Evolutionary conservation across 75 land plant genomes (phyloP).

Genomic region (Pinus tabuliformis): DNA sequence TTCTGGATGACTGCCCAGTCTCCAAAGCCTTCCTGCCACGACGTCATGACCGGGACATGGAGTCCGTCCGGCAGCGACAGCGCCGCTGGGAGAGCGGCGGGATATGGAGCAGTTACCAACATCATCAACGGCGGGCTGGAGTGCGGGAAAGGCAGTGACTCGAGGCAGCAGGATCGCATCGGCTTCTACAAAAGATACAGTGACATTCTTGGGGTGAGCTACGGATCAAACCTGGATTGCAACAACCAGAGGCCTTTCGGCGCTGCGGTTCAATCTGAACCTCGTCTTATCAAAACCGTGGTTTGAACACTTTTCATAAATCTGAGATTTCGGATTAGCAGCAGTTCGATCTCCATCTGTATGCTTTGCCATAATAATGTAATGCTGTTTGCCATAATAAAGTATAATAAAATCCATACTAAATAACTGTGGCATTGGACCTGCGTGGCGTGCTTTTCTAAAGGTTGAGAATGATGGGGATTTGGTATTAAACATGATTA

Average conservation of each 20-base stretch:
- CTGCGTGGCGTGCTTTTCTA: too few relatives aligned
- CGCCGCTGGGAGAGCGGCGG: slow-evolving; percentile 33
- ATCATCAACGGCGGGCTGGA: slow-evolving; percentile 56
- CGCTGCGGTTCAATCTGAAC: background rate
- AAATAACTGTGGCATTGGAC: too few relatives aligned
- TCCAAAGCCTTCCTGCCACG: slow-evolving; percentile 57
- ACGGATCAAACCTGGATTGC: slow-evolving; percentile 23
- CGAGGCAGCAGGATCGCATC: slow-evolving; percentile 25
- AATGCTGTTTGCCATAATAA: too few relatives aligned
- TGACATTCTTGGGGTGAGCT: slow-evolving; percentile 26
- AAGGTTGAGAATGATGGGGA: too few relatives aligned
- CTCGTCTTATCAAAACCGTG: too few relatives aligned
- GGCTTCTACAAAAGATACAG: slow-evolving; percentile 48
- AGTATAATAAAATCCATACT: too few relatives aligned
- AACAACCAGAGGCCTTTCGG: too few relatives aligned
- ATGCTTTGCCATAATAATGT: too few relatives aligned
- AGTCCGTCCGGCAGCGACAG: slow-evolving; percentile 33
- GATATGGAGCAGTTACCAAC: slow-evolving; percentile 60
- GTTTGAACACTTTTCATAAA: too few relatives aligned
- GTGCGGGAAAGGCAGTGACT: slow-evolving; percentile 39
- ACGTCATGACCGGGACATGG: slow-evolving; percentile 59
- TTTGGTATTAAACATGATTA: too few relatives aligned
- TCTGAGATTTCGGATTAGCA: too few relatives aligned
- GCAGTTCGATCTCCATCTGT: too few relatives aligned
- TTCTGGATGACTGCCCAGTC: slow-evolving; percentile 43